Base-by-base conservation (phyloP, 2,329 filamentous ascomycete species). In the Colletotrichum cuscutae region DNA sequence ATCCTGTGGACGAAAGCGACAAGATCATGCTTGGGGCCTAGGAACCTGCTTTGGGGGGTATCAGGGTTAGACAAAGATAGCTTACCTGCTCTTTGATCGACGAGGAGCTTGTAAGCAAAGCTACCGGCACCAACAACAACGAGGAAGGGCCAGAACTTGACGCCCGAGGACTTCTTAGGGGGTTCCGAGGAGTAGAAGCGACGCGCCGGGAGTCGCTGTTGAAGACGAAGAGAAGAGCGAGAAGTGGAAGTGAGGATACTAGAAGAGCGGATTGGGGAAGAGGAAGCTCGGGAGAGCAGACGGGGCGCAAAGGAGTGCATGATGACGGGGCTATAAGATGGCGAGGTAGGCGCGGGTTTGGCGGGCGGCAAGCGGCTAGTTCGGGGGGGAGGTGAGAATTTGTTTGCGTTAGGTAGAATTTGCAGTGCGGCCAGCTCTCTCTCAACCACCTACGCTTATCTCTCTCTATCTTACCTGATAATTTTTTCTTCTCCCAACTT, bases 121-220 rank as follows among this genome's bases (percentile, higher is more conserved):
- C 84, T 83, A 60, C 87, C 86, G 19, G 86, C 75, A 37, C 80
- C 84, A 74, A 89, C 85, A 75, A 90, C 81, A 64, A 82, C 79
- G 58, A 87, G n/a, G 75, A 90, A 90, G 2, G 88, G 88, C 87
- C 88, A 89, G 79, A 90, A 89, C 80, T 89, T 89, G 83, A 90
- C 78, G 57, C 76, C 79, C 65, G 78, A 81, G 56, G 78, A 77
- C 57, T 81, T 80, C 68, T 78, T 80, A 12, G 78, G 71, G 22
- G 79, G 82, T 53, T 83, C 78, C 15, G 84, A 82, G 65, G 85
- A 86, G 75, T 86, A 91, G 81, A 77, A 69, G 63, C 82, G 80
- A 64, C 75, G 76, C 60, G 60, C 63, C 59, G 68, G 66, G 71
- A 65, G 30, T 66, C 57, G 74, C 70, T 72, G 70, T 30, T 65